A percentile compares a stretch with the other conserved stretches of the same genome.
Evolutionary conservation across 371 early-diverging fungal species (phyloP).

Genomic region (Zychaea mexicana): DNA sequence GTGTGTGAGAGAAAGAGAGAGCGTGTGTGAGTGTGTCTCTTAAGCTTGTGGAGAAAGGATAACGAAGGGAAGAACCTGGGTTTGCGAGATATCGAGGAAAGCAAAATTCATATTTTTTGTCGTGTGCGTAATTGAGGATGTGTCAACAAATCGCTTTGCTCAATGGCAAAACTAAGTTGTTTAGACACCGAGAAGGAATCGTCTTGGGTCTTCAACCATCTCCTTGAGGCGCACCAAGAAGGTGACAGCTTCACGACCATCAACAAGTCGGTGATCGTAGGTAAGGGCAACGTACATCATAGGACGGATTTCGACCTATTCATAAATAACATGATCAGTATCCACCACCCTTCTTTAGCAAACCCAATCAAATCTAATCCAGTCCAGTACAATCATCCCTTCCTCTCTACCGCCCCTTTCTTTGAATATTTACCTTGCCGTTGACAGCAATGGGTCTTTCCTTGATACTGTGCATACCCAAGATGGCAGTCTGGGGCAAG

Average conservation of each 20-base stretch:
- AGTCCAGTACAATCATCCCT: background rate
- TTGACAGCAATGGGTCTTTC: constrained; percentile 93
- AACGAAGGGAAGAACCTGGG: background rate
- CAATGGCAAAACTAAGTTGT: background rate
- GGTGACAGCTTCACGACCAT: constrained; percentile 98
- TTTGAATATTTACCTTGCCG: constrained; percentile 67
- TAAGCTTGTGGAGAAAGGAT: background rate
- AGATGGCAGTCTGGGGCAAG: constrained; percentile 94
- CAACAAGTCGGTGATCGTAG: constrained; percentile 97
- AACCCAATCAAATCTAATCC: too few species aligned
- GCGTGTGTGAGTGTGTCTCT: background rate
- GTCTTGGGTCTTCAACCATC: constrained; percentile 93
- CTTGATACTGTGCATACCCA: constrained; percentile 98
- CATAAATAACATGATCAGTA: background rate
- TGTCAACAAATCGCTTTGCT: too few species aligned
- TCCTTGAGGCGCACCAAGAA: constrained; percentile 97
- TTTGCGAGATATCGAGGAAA: too few species aligned
- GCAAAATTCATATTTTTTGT: too few species aligned
- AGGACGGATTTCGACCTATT: constrained; percentile 87
- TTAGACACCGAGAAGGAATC: constrained; percentile 86
- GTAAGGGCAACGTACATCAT: constrained; percentile 99
- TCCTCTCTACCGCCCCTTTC: background rate
- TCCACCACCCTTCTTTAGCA: too few species aligned
- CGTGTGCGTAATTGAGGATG: too few species aligned
- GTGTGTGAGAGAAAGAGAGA: background rate